Evolutionary conservation across 2,329 filamentous ascomycete species (phyloP).

Genomic region (Furcasterigmium sp.): DNA sequence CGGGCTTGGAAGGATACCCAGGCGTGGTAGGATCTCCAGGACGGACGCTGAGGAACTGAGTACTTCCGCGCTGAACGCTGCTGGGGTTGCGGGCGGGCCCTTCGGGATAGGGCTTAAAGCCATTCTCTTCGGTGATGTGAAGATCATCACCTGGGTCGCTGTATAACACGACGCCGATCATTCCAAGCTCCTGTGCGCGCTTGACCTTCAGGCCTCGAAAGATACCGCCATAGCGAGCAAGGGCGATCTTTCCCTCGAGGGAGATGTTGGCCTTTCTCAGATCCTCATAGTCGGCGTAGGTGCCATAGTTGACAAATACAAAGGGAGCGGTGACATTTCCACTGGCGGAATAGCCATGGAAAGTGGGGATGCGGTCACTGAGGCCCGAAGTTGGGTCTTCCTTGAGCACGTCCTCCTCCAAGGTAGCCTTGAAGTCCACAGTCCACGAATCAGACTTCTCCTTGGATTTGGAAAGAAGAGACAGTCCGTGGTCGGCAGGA

Average conservation of each 20-base stretch:
- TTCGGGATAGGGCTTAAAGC: slow-evolving; percentile 72
- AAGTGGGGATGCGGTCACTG: slow-evolving; percentile 72
- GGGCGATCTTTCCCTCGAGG: slow-evolving; percentile 78
- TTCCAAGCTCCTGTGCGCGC: slow-evolving; percentile 83
- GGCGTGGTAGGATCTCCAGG: slow-evolving; percentile 80
- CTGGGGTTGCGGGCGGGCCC: slow-evolving; percentile 84
- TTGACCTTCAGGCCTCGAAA: slow-evolving; percentile 93
- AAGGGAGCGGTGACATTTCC: slow-evolving; percentile 87
- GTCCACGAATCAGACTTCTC: slow-evolving; percentile 39
- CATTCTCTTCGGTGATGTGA: slow-evolving; percentile 73
- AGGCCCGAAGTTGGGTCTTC: slow-evolving; percentile 76
- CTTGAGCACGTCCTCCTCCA: slow-evolving; percentile 79
- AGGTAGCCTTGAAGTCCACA: slow-evolving; percentile 70
- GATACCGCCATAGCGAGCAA: slow-evolving; percentile 79
- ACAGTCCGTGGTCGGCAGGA: slow-evolving; percentile 64
- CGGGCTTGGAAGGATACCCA: slow-evolving; percentile 89
- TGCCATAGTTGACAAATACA: slow-evolving; percentile 90
- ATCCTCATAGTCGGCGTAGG: slow-evolving; percentile 79
- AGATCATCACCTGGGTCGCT: slow-evolving; percentile 88
- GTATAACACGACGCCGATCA: slow-evolving; percentile 81
- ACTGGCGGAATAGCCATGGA: slow-evolving; percentile 90
- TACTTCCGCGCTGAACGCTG: slow-evolving; percentile 84
- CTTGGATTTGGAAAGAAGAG: slow-evolving; percentile 50
- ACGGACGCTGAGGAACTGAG: slow-evolving; percentile 68
- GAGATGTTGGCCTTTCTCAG: slow-evolving; percentile 69